Evolutionary conservation across 164 flowering plant species (phyloP), one percentile per base, ranked within the genome.

Genomic region (Kalanchoe fedtschenkoi): DNA sequence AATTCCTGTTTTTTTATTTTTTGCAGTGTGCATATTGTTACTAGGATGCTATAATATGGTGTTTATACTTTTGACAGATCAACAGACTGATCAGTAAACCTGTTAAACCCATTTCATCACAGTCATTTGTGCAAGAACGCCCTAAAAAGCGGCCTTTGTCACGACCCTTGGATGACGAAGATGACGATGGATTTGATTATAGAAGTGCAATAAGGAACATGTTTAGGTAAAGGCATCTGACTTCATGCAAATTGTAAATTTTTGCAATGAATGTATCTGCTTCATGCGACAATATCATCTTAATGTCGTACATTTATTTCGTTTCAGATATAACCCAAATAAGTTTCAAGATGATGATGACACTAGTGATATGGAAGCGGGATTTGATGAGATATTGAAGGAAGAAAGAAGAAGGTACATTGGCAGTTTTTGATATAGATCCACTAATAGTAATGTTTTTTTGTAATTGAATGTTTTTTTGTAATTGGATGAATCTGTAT

Each of bases 281-380:
- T 29, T 8, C 13, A 0, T 51, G 34, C 10, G 6, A 43, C 22
- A 4, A n/a, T n/a, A n/a, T n/a, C n/a, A n/a, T n/a, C n/a, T 2
- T 42, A 7, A 24, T 51, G 32, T 11, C 56, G 3, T 22, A 14
- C 21, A 10, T 30, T 5, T 24, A 44, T 37, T 21, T 30, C 9
- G 65, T 59, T 79, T 62, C 89, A 89, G 95, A 58, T 85, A 85
- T 66, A 71, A 84, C 65, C 92, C 90, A 5, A 57, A 61, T 1
- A 82, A 73, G 58, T 87, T 59, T 76, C 59, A 53, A 33, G 69
- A 55, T 60, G 88, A 83, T 62, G 91, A 85, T 57, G 97, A 93
- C 72, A 83, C 67, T 69, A 79, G 91, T 57, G 87, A 84, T 68
- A 91, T 95, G 99, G 97, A 91, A 71, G 96, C 89, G 34, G 75